A percentile compares a stretch with the other conserved stretches of the same genome.
phyloP scores from a whole-genome alignment of 1,139 yeast species.

The Protomyces gravidus region DNA sequence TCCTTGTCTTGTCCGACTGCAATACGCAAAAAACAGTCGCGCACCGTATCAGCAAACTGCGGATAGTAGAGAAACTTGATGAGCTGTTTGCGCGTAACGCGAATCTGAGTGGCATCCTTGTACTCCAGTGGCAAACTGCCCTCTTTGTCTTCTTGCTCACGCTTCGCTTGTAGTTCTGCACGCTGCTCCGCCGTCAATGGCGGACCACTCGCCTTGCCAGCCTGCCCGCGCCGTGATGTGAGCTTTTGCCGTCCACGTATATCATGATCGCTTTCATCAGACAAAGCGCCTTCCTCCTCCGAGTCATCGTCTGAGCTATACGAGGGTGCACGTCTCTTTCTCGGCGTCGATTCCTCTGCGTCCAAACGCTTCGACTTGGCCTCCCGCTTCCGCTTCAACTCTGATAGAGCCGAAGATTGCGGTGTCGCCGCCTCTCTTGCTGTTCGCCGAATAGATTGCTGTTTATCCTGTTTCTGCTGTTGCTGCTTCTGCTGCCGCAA shows the following conservation, averaged over 20 bases:
- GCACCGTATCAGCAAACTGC: conserved; percentile 62
- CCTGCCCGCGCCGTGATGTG: conserved; percentile 31
- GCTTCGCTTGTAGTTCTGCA: not conserved
- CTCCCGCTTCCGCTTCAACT: conserved; percentile 80
- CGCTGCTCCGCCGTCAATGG: not conserved
- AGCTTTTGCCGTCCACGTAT: conserved; percentile 32
- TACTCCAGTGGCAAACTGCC: conserved; percentile 42
- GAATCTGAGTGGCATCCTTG: conserved; percentile 62
- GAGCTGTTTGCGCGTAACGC: conserved; percentile 72
- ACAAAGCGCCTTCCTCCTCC: conserved; percentile 45
- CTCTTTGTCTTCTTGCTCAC: conserved; percentile 38
- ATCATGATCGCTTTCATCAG: conserved; percentile 41
- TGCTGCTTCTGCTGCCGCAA: conserved; percentile 51
- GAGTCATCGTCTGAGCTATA: conserved; percentile 36
- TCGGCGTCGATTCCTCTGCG: conserved; percentile 35
- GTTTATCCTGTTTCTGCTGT: conserved; percentile 33
- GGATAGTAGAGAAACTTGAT: conserved; percentile 77
- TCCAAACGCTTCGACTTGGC: conserved; percentile 42
- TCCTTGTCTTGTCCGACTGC: conserved; percentile 68
- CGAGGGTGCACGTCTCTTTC: conserved; percentile 14
- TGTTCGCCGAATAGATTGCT: conserved; percentile 36
- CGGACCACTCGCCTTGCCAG: not conserved
- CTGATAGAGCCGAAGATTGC: conserved; percentile 64
- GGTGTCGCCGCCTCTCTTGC: conserved; percentile 38
- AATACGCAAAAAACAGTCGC: conserved; percentile 64